Evolutionary conservation across 331 rosid genomes (phyloP).

Genomic region (Pyrus hybrid): DNA sequence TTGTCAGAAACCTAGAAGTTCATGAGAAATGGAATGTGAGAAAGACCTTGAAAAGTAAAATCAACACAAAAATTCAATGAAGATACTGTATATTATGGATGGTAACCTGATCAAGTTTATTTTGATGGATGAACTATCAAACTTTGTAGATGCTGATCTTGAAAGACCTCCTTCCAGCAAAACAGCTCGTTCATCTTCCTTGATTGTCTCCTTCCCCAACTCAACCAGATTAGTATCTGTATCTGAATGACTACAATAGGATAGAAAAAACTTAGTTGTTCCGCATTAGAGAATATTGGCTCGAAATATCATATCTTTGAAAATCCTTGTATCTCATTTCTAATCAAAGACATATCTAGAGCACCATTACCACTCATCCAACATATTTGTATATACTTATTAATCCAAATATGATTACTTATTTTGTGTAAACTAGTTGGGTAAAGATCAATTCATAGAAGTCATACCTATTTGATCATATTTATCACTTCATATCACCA

Average conservation of each 20-base stretch:
- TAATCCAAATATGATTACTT: not conserved
- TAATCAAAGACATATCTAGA: not conserved
- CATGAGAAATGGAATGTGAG: constrained; percentile 24
- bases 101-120: constrained; percentile 67
- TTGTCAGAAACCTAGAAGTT: constrained; percentile 61
- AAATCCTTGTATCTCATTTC: not conserved
- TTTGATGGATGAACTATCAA: constrained; percentile 55
- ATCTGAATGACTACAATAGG: constrained; percentile 74
- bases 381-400: not conserved
- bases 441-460: too few species aligned
- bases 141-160: constrained; percentile 70
- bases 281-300: not conserved
- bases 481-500: not conserved
- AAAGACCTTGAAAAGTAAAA: constrained; percentile 6
- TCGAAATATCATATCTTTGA: not conserved
- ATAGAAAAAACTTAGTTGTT: constrained; percentile 1
- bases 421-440: not conserved
- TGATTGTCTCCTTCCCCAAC: constrained; percentile 59
- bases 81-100: not conserved
- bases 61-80: constrained; percentile 11
- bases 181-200: constrained; percentile 79
- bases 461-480: not conserved
- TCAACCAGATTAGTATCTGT: constrained; percentile 67
- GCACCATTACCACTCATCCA: not conserved
- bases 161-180: constrained; percentile 87